Evolutionary conservation across 2,329 filamentous ascomycete species (phyloP), one percentile per base, ranked within the genome.

Genomic region (Cryphonectria radicalis): DNA sequence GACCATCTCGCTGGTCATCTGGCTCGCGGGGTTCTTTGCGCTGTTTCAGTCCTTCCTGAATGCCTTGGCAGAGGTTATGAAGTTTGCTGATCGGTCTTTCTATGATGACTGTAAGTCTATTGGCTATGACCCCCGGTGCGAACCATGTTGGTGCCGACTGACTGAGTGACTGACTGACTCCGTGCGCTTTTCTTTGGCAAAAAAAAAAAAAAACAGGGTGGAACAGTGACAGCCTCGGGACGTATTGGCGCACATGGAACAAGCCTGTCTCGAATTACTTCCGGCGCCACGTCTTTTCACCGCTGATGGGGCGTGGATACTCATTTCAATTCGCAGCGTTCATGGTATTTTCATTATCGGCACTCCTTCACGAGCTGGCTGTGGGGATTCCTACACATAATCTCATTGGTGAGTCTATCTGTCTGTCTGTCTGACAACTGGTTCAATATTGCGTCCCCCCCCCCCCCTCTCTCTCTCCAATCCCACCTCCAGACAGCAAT

Each of bases 241-340:
- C 88, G 5, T 99, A 99, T 84, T 98, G 95, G 95, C 90, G 95
- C 32, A 93, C 92, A 0, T 99, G 96, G 96, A 99, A 99, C 83
- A 97, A 97, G 80, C 96, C 96, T 0, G 95, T 99, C 7, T 97
- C 97, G 78, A 91, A 94, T 71, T 99, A 97, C 81, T 98, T 99
- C 91, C 95, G 93, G 77, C 87, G 96, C 53, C 96, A 99, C 80
- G 90, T 99, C 67, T 98, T 96, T 82, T 91, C 92, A 55, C 96
- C 96, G 1, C 86, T 99, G 74, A 87, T 97, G 43, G 93, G 93
- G 0, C 88, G 96, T 63, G 96, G 96, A 0, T 95, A 93, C 86
- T 92, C 88, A 70, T 87, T 91, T 11, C 82, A 84, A 3, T 79
- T 87, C 0, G 93, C 96, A 1, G 95, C 94, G 77, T 84, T 93